A percentile compares a stretch with the other conserved stretches of the same genome.
These are phyloP conservation scores for Parietaria judaica DNA, from an alignment of 306 rosid genomes.

Conservation along the genomic window DNA sequence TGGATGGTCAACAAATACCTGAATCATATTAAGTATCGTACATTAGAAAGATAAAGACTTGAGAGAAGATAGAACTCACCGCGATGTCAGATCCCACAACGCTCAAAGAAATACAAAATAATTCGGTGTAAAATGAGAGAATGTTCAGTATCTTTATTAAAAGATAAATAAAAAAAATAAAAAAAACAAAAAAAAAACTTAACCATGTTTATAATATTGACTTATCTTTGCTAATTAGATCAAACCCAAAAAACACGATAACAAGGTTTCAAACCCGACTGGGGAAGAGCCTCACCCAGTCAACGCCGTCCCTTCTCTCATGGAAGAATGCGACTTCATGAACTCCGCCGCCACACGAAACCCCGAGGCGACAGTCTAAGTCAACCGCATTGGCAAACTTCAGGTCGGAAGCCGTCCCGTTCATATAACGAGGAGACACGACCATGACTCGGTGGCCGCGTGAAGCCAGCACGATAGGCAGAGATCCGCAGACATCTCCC, in stretches of 20 bases:
- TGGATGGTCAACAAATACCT: slow-evolving; percentile 86
- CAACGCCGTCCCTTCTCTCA: slow-evolving; percentile 67
- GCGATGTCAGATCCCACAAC: too few species aligned
- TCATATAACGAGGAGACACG: slow-evolving; percentile 63
- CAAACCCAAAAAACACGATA: too few species aligned
- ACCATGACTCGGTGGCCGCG: slow-evolving; percentile 94
- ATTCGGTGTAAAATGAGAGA: too few species aligned
- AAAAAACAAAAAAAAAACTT: too few species aligned
- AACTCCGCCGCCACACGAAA: slow-evolving; percentile 50
- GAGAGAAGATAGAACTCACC: too few species aligned
- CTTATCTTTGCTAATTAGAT: too few species aligned
- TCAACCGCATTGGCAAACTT: slow-evolving; percentile 41
- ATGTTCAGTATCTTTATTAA: too few species aligned
- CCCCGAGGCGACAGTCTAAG: slow-evolving; percentile 19
- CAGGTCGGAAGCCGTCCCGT: slow-evolving; percentile 45
- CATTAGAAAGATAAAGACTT: too few species aligned
- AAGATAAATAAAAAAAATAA: too few species aligned
- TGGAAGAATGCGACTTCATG: slow-evolving; percentile 76
- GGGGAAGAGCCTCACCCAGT: slow-evolving; percentile 50
- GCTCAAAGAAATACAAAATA: too few species aligned
- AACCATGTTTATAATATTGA: too few species aligned
- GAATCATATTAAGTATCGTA: background rate
- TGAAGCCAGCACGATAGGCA: slow-evolving; percentile 66
- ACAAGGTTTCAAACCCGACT: too few species aligned
- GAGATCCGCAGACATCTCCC: slow-evolving; percentile 92